phyloP scores from a whole-genome alignment of 2,329 filamentous ascomycete genomes.

The Xylaria sp. region DNA sequence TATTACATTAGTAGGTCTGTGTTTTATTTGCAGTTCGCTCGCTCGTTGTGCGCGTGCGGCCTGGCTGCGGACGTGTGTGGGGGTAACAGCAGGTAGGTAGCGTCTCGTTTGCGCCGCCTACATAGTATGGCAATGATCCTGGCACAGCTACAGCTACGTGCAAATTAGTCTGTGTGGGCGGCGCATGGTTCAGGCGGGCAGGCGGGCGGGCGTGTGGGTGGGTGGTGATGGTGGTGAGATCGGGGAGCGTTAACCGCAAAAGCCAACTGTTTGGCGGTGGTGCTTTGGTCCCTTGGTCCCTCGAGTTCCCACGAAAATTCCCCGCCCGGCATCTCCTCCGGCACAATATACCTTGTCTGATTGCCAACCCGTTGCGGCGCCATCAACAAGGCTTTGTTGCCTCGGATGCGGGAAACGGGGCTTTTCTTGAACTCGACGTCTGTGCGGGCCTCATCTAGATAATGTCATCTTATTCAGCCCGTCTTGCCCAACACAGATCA shows the following conservation, averaged over 20 bases:
- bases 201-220: constrained; percentile 20
- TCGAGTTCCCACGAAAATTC: constrained; percentile 38
- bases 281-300: constrained; percentile 31
- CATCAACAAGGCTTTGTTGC: constrained; percentile 44
- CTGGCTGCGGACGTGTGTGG: constrained; percentile 35
- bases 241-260: constrained; percentile 47
- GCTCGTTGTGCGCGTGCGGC: constrained; percentile 29
- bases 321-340: constrained; percentile 40
- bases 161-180: constrained; percentile 33
- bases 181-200: constrained; percentile 33
- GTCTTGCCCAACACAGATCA: constrained; percentile 41
- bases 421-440: constrained; percentile 48
- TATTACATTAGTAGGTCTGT: constrained; percentile 9
- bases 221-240: constrained; percentile 39
- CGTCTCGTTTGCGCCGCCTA: constrained; percentile 40
- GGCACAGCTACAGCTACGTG: constrained; percentile 26
- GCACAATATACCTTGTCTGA: constrained; percentile 42
- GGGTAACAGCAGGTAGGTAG: constrained; percentile 18
- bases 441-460: constrained; percentile 48
- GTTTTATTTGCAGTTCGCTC: constrained; percentile 36
- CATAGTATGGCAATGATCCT: constrained; percentile 35
- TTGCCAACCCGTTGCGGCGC: constrained; percentile 32
- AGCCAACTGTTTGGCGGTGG: constrained; percentile 42
- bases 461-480: constrained; percentile 34
- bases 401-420: constrained; percentile 47